Evolutionary conservation across 176 grass and related monocot species (phyloP), one percentile per base, ranked within the genome.

Genomic region (Musa schizocarpa): DNA sequence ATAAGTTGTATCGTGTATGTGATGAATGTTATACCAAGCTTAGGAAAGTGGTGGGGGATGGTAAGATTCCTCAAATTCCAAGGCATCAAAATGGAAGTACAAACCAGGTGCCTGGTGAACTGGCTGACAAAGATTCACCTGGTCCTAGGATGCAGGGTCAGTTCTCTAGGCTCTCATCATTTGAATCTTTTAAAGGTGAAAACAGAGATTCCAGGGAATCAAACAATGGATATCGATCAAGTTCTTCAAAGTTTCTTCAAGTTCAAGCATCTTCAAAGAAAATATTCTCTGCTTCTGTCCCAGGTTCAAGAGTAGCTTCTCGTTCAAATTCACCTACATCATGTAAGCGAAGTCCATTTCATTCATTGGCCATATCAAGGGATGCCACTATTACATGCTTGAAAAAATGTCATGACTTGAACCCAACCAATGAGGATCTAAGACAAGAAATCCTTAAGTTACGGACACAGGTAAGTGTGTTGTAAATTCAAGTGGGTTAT

Each of bases 1-100:
- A 77, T 50, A 94, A 90, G 64, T 78, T 83, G 19, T 86, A 88
- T 76, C 91, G 85, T 67, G 91, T 93, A 71, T 90, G 91, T 55
- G 80, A 93, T 52, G 85, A 88, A 63, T 93, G 91, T 68, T 84
- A 82, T 68, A 78, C 58, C 19, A 90, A 90, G 77, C 82, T 88
- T 56, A 86, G 81, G 72, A 86, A 73, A 26, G 22, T 72, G 59
- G 50, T 17, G 0, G 48, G 20, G 0, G 74, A 81, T 49, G 70
- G 34, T 24, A 77, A 29, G 68, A 22, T 54, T 67, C 83, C 72
- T 24, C 76, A 77, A 62, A 72, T 74, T 9, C 54, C 84, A 62
- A 81, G 79, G 71, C 63, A 63, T 81, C 70, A 79, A 75, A 79
- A 80, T 61, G 16, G 76, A 85, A 81, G 29, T 54, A 25, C 80